Base-by-base conservation (phyloP, 2,329 filamentous ascomycete species). In the Diplodia seriata region DNA sequence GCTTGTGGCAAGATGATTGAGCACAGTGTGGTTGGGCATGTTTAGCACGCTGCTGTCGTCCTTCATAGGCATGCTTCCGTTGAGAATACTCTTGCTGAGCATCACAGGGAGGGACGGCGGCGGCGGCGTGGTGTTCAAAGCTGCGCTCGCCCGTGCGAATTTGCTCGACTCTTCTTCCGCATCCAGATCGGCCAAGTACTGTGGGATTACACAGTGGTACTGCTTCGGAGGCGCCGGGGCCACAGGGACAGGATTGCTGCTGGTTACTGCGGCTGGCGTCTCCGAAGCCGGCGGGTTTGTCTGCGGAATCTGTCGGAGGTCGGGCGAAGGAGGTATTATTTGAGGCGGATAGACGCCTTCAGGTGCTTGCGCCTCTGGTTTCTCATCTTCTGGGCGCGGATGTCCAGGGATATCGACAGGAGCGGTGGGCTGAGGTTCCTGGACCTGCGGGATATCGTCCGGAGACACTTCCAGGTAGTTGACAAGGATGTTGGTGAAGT, bases 41-140 rank as follows among this genome's bases (percentile, higher is more conserved):
- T 93, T 95, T 71, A 99, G 83, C 70, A 99, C 95, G 80, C 94
- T 97, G 79, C 94, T 97, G 80, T 99, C 95, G 77, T 99, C 95
- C 83, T 98, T 98, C 85, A 97, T 93, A 7, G 94, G 89, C 31
- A 92, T 93, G 2, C 89, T 90, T 59, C 92, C 92, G 78, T 99
- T 99, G 71, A 99, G 82, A 69, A 99, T 97, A 38, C 94, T 95
- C 81, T 97, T 97, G 73, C 91, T 92, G 61, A 99, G 82, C 81
- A 98, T 98, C 59, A 95, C 89, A 0, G 95, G 95, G 54, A 99
- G 85, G 71, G 87, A 89, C 0, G 95, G 95, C 5, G 95, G 94
- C 29, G 89, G 89, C 0, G 93, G 89, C n/a, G 94, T 85, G 74
- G 92, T 92, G 71, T 90, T 88, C 66, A 93, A 90, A 33, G 92